Base-by-base conservation (phyloP, 2,329 filamentous ascomycete species). In the Calonectria naviculata region DNA sequence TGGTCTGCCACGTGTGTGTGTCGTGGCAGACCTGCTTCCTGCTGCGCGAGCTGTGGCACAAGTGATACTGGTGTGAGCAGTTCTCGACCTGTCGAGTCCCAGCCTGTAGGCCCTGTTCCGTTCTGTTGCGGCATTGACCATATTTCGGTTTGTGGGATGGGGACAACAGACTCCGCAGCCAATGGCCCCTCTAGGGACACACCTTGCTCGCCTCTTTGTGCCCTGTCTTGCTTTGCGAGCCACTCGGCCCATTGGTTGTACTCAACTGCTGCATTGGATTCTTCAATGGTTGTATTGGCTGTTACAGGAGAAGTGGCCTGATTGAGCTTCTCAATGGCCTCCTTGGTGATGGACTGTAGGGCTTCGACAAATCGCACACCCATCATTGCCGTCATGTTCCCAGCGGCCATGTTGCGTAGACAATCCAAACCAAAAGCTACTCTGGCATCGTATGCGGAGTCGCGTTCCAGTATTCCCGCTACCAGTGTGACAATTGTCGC, bases 401-500 rank as follows among this genome's bases (percentile, higher is more conserved):
- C 81, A 5, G 75, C 74, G 0, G 82, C 78, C 81, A 84, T 83
- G n/a, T 70, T 77, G 1, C 77, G 72, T 1, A 83, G 78, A 58
- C 80, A 82, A 5, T 78, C 75, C 7, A 83, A 34, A 0, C 81
- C 82, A 52, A 83, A 81, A 0, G 62, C 66, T 0, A 83, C 79
- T 21, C 77, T 72, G 5, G 74, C 62, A 4, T 80, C 75, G 24
- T 82, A 83, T 5, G 73, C 77, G 0, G 79, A 76, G 64, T 83
- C 81, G 2, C 80, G 74, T n/a, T 82, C 78, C 7, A 82, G 67
- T 19, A 84, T 81, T 0, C 82, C 81, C 4, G 80, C 74, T 3
- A 84, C 71, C 13, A 84, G 67, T 5, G 79, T 76, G 8, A 83
- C 78, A 28, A 83, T 83, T 2, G 80, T 83, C 5, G 82, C 82